These are phyloP conservation scores for Vanderwaltozyma polyspora DNA, from an alignment of 805 yeast species.

Conservation along the genomic window DNA sequence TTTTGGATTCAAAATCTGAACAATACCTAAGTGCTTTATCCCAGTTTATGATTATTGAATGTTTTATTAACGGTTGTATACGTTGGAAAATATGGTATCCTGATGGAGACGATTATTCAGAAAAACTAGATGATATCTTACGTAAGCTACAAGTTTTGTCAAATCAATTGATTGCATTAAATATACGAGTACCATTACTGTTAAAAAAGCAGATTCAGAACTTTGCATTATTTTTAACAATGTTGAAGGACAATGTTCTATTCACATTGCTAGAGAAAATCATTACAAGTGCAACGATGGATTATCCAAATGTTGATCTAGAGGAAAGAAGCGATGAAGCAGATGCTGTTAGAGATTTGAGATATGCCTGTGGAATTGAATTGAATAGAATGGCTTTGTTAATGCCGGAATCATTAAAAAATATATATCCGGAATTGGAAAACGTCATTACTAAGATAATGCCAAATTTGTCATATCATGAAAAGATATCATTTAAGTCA, in stretches of 20 bases:
- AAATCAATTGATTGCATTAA: constrained; percentile 61
- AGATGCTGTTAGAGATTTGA: constrained; percentile 72
- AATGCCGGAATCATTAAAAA: constrained; percentile 83
- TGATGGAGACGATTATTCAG: constrained; percentile 31
- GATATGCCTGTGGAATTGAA: constrained; percentile 91
- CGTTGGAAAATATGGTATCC: constrained; percentile 92
- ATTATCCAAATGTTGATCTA: constrained; percentile 47
- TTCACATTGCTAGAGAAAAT: constrained; percentile 76
- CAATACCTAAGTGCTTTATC: constrained; percentile 69
- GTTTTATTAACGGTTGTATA: constrained; percentile 82
- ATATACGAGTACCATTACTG: constrained; percentile 67
- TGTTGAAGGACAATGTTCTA: constrained; percentile 72
- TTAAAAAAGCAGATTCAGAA: constrained; percentile 83
- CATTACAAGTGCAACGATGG: constrained; percentile 75
- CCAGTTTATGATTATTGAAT: constrained; percentile 78
- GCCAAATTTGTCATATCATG: constrained; percentile 74
- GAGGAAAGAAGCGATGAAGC: constrained; percentile 55
- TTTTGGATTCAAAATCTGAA: constrained; percentile 46
- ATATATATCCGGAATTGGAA: constrained; percentile 74
- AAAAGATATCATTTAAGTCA: constrained; percentile 86
- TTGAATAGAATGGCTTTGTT: constrained; percentile 85
- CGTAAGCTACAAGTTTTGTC: constrained; percentile 58
- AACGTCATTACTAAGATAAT: constrained; percentile 64
- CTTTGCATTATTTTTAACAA: constrained; percentile 85
- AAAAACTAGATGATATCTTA: constrained; percentile 40